Percentiles rank a stretch among this genome's conserved stretches.
Conservation (phyloP, 2,329 filamentous ascomycete species). For the Fusarium euwallaceae region DNA sequence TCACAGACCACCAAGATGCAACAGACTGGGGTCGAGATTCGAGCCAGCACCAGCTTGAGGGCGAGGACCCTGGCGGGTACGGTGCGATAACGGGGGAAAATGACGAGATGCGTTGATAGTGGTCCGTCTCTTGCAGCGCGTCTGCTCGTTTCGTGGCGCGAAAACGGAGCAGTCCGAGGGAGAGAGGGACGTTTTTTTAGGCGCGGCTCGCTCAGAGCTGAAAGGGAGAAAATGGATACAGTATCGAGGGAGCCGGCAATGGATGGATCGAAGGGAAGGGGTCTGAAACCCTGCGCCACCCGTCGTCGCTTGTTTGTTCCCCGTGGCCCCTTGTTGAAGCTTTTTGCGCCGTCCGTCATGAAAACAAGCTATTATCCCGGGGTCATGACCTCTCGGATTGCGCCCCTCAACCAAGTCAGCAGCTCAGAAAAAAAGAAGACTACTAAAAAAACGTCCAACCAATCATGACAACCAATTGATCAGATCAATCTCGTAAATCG, state of each 20-base stretch:
- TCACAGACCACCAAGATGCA: constrained; percentile 21
- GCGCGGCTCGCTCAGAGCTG: background rate
- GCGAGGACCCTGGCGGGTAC: background rate
- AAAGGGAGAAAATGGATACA: background rate
- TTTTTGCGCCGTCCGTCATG: constrained; percentile 20
- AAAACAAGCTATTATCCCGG: constrained; percentile 16
- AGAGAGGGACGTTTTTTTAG: background rate
- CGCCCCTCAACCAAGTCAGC: constrained; percentile 5
- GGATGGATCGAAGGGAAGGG: constrained; percentile 5
- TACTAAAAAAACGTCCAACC: constrained; percentile 15
- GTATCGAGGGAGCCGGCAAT: background rate
- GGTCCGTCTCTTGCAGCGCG: constrained; percentile 14
- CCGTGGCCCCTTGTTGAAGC: constrained; percentile 12
- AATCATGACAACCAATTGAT: constrained; percentile 44
- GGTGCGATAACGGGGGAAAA: constrained; percentile 26
- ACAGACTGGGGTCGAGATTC: constrained; percentile 19
- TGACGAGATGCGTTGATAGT: constrained; percentile 22
- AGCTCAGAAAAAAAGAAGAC: constrained; percentile 6
- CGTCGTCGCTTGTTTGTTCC: constrained; percentile 7
- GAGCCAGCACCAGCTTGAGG: background rate
- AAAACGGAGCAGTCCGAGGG: constrained; percentile 20
- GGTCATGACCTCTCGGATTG: background rate
- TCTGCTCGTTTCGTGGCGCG: constrained; percentile 13
- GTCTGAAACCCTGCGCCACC: constrained; percentile 35
- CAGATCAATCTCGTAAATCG: constrained; percentile 6